These are phyloP conservation scores for Lathyrus sativus DNA, from an alignment of 306 rosid species.

Conservation along the genomic window DNA sequence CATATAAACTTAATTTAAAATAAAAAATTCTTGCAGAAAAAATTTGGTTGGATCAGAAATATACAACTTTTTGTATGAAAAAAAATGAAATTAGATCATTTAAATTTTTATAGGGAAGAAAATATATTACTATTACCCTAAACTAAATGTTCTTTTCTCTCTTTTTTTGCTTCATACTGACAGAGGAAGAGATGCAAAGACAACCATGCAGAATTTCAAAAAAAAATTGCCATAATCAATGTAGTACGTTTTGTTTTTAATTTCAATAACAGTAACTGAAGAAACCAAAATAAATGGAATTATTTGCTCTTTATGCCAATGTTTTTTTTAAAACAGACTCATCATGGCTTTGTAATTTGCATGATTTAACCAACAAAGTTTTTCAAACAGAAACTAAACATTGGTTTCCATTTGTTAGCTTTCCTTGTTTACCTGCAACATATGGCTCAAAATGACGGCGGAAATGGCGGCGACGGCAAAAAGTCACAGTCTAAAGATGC, in stretches of 20 bases:
- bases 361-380: neutral
- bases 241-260: neutral
- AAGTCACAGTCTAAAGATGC: neutral
- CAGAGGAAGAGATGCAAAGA: no score
- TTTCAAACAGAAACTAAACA: neutral
- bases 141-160: no score
- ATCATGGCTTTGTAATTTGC: neutral
- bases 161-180: no score
- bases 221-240: no score
- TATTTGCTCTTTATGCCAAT: conserved; percentile 1
- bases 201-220: no score
- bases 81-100: no score
- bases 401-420: neutral
- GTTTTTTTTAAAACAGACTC: neutral
- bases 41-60: no score
- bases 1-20: no score
- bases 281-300: conserved; percentile 3
- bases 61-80: no score
- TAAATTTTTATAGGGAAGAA: no score
- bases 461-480: neutral
- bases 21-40: no score
- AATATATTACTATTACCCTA: no score
- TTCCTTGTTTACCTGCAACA: neutral
- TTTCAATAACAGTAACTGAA: neutral
- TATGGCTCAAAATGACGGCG: conserved; percentile 9